A percentile compares a stretch with the other conserved stretches of the same genome.
These are phyloP conservation scores for Rhododendron ferrugineum DNA, from an alignment of 148 eudicot genomes.

Conservation along the genomic window DNA sequence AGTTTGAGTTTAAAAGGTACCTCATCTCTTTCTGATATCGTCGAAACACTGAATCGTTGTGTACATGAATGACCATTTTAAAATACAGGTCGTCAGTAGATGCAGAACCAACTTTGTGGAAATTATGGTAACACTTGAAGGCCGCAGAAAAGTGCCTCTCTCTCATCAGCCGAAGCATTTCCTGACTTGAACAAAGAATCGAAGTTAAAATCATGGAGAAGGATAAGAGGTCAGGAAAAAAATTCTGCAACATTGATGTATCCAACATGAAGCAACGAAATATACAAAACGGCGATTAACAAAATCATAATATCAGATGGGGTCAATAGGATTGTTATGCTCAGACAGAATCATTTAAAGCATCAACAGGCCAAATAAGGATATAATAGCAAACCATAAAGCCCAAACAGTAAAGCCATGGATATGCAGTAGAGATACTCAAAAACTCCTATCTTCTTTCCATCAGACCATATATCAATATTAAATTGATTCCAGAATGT, in stretches of 20 bases:
- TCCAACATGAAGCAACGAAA: not conserved
- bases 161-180: constrained; percentile 80
- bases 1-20: constrained; percentile 23
- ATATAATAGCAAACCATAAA: not conserved
- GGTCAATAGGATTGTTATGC: not conserved
- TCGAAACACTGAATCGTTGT: constrained; percentile 69
- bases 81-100: constrained; percentile 53
- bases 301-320: not conserved
- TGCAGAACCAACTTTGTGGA: constrained; percentile 49
- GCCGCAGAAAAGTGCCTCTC: constrained; percentile 72
- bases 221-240: not conserved
- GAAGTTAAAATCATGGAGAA: not conserved
- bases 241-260: not conserved
- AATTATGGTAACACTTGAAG: constrained; percentile 79
- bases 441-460: not conserved
- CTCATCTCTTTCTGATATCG: constrained; percentile 97
- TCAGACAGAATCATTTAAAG: not conserved
- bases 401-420: not conserved
- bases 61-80: constrained; percentile 94
- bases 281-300: not conserved
- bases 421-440: not conserved
- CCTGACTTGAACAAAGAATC: constrained; percentile 38
- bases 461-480: no score
- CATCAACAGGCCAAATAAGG: not conserved
- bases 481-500: not conserved